Evolutionary conservation across 2,329 filamentous ascomycete species (phyloP).

Genomic region (Mollisia scopiformis): DNA sequence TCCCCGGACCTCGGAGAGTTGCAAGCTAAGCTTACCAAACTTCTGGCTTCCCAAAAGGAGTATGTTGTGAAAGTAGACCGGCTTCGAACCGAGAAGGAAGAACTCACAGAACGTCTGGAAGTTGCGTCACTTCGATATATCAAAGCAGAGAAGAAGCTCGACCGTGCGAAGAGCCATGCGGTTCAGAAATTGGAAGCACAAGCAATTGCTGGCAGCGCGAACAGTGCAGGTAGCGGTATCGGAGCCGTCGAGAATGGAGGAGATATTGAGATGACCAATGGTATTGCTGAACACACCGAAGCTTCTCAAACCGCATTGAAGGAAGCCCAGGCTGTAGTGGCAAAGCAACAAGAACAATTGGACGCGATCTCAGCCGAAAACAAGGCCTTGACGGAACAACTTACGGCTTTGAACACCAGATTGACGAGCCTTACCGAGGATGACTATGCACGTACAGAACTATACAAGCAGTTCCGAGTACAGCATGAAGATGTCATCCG

Average conservation of each 20-base stretch:
- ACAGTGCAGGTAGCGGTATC: slow-evolving; percentile 38
- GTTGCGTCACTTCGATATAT: slow-evolving; percentile 89
- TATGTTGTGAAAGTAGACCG: slow-evolving; percentile 77
- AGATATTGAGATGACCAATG: slow-evolving; percentile 46
- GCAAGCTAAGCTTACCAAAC: slow-evolving; percentile 72
- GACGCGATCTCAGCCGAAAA: slow-evolving; percentile 79
- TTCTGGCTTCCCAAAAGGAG: slow-evolving; percentile 83
- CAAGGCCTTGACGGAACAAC: slow-evolving; percentile 73
- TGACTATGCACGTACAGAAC: slow-evolving; percentile 88
- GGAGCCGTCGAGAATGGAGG: slow-evolving; percentile 49
- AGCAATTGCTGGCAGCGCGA: slow-evolving; percentile 69
- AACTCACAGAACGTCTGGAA: slow-evolving; percentile 84
- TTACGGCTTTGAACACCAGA: slow-evolving; percentile 71
- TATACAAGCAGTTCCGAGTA: slow-evolving; percentile 88
- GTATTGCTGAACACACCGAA: slow-evolving; percentile 57
- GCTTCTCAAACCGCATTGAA: slow-evolving; percentile 77
- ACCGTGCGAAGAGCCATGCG: slow-evolving; percentile 84
- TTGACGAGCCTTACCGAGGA: slow-evolving; percentile 82
- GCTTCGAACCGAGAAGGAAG: slow-evolving; percentile 77
- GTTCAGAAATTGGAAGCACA: slow-evolving; percentile 92
- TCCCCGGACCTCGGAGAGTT: slow-evolving; percentile 73
- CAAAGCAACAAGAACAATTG: slow-evolving; percentile 87
- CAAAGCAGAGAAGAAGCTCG: slow-evolving; percentile 92
- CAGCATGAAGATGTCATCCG: slow-evolving; percentile 94
- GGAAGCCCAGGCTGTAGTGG: slow-evolving; percentile 74